A percentile compares a stretch with the other conserved stretches of the same genome.
Evolutionary conservation across 768 basidiomycete genomes (phyloP).

Genomic region (Termitomyces sp.): DNA sequence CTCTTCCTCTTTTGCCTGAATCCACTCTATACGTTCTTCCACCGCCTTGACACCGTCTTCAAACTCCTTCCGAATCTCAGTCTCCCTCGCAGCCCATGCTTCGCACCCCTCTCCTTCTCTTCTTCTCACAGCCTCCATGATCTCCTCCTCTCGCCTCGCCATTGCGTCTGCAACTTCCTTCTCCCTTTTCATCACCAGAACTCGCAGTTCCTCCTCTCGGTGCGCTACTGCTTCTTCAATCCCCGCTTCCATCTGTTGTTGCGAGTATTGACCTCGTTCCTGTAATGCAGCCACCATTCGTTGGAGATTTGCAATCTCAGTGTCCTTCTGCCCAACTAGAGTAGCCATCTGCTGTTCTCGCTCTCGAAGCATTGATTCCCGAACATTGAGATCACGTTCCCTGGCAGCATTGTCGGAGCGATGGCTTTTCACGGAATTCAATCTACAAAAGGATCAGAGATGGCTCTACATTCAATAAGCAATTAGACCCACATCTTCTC

Average conservation of each 20-base stretch:
- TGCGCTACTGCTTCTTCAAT: conserved; percentile 55
- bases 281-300: conserved; percentile 40
- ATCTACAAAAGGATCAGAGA: conserved; percentile 32
- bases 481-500: conserved; percentile 61
- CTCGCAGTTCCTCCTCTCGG: conserved; percentile 68
- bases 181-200: conserved; percentile 62
- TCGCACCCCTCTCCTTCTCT: conserved; percentile 62
- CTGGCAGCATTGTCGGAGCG: conserved; percentile 49
- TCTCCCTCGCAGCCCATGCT: conserved; percentile 54
- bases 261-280: conserved; percentile 23
- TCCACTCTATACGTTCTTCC: conserved; percentile 47
- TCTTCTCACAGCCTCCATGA: conserved; percentile 60
- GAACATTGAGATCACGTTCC: conserved; percentile 60
- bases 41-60: conserved; percentile 43
- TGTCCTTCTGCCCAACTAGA: conserved; percentile 53
- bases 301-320: conserved; percentile 50
- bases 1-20: conserved; percentile 49
- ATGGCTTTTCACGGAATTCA: conserved; percentile 62
- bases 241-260: conserved; percentile 38
- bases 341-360: conserved; percentile 49
- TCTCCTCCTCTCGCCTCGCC: conserved; percentile 64
- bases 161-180: conserved; percentile 67
- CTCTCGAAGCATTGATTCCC: conserved; percentile 53
- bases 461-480: not conserved
- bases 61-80: conserved; percentile 47